phyloP scores from a whole-genome alignment of 352 stramenopile species.

The Phytophthora cajani region DNA sequence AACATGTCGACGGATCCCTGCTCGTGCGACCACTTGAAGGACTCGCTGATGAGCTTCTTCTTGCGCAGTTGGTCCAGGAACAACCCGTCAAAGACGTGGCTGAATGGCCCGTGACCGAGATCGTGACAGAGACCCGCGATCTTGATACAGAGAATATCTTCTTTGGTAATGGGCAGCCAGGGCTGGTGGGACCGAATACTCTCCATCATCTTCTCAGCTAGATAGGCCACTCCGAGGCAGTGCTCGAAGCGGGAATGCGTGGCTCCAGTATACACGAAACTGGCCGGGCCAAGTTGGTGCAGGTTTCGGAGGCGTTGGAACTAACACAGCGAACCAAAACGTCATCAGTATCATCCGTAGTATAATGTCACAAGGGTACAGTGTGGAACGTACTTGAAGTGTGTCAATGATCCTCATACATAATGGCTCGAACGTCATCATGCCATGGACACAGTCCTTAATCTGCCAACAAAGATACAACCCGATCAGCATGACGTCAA shows the following conservation, averaged over 20 bases:
- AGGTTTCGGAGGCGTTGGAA: constrained; percentile 95
- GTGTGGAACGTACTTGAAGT: not conserved
- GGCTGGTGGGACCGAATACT: constrained; percentile 86
- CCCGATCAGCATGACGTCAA: not conserved
- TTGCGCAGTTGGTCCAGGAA: constrained; percentile 67
- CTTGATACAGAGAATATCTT: constrained; percentile 78
- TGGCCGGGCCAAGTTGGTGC: constrained; percentile 93
- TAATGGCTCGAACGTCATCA: not conserved
- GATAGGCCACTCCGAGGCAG: constrained; percentile 94
- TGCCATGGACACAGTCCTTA: not conserved
- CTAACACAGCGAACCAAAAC: constrained; percentile 33
- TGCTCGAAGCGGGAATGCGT: constrained; percentile 86
- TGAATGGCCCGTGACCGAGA: constrained; percentile 82
- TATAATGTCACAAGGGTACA: not conserved
- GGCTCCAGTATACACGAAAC: constrained; percentile 92
- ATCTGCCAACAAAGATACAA: not conserved
- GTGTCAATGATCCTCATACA: constrained; percentile 1
- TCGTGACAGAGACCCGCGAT: constrained; percentile 85
- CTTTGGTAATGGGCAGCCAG: constrained; percentile 86
- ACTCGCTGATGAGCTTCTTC: constrained; percentile 37
- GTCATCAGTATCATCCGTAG: not conserved
- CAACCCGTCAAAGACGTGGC: constrained; percentile 81
- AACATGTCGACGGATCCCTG: constrained; percentile 82
- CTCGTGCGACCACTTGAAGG: constrained; percentile 78
- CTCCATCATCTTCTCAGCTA: constrained; percentile 90